Conservation (phyloP, 2,329 filamentous ascomycete genomes). For the Dichotomopilus funicola region DNA sequence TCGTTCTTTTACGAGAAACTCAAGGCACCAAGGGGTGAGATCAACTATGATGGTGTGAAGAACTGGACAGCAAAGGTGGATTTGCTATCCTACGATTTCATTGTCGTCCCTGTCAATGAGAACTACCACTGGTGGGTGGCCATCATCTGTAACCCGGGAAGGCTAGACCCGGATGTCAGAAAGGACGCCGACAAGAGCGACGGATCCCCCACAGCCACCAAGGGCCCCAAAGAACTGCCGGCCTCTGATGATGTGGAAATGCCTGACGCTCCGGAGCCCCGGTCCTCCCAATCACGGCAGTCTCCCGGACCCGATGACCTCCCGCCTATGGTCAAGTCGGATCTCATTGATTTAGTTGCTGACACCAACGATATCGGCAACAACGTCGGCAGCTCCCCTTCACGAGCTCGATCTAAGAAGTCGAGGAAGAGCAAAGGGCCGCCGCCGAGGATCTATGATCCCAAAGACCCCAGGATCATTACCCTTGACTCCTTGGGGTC, state of each 20-base stretch:
- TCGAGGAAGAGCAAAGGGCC: slow-evolving; percentile 15
- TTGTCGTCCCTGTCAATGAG: slow-evolving; percentile 89
- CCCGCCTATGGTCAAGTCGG: neutral
- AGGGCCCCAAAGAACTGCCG: neutral
- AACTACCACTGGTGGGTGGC: slow-evolving; percentile 86
- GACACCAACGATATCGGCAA: slow-evolving; percentile 7
- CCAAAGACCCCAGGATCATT: slow-evolving; percentile 63
- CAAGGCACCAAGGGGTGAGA: slow-evolving; percentile 51
- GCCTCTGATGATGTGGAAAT: slow-evolving; percentile 17
- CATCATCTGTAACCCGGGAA: slow-evolving; percentile 83
- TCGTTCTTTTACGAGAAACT: slow-evolving; percentile 85
- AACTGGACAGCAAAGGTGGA: slow-evolving; percentile 84
- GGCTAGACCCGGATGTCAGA: slow-evolving; percentile 39
- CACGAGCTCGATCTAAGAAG: slow-evolving; percentile 22
- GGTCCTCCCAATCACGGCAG: neutral
- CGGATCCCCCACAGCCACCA: neutral
- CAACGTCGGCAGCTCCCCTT: neutral
- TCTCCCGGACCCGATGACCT: neutral
- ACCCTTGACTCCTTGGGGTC: slow-evolving; percentile 79
- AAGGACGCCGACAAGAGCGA: neutral
- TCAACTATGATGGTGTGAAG: slow-evolving; percentile 81
- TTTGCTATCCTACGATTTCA: slow-evolving; percentile 77
- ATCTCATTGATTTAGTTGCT: slow-evolving; percentile 11
- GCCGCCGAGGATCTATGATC: slow-evolving; percentile 36
- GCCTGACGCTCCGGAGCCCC: slow-evolving; percentile 4